Evolutionary conservation across 2,329 filamentous ascomycete species (phyloP), one percentile per base, ranked within the genome.

Genomic region (Epicoccum sorghinum): DNA sequence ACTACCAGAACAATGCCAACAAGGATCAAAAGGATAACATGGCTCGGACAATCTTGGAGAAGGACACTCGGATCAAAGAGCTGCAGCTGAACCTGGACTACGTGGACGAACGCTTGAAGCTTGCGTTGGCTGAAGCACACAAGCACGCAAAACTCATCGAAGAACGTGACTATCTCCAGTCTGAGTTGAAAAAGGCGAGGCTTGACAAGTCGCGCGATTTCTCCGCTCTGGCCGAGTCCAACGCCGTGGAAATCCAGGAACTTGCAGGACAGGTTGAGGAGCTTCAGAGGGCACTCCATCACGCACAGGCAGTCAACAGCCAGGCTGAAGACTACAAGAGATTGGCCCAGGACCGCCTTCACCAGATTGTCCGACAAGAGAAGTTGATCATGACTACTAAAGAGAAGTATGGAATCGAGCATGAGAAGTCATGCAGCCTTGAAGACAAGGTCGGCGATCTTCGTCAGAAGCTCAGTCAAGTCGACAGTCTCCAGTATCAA

Each of bases 21-120:
- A 62, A 57, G 33, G 52, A 53, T 0, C 57, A 63, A 14, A 66
- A 59, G 29, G 55, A 60, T 10, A 46, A 43, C 0, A 66, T 69
- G 65, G 55, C 51, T 35, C 57, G 59, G 1, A 35, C 56, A 3
- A n/a, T 69, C 6, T 47, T 48, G 4, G 45, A 62, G 25, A 62
- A 63, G 14, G 61, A 66, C 4, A 42, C 50, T 0, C 40, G 58
- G 36, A 56, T 65, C 24, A 58, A 62, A 47, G 52, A 52, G 6
- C 48, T 65, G 33, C 51, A 66, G 23, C 36, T 64, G 1, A 54
- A 64, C 0, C 51, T 62, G 22, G 46, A 59, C 4, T 30, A 48
- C 2, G 24, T 62, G 10, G 47, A 43, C 4, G 42, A 43, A 3
- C 45, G 58, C 22, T 9, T 44, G 5, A 23, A 40, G 18, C 14